Conservation (phyloP, 257 asterid genomes). For the Plectranthus barbatus region DNA sequence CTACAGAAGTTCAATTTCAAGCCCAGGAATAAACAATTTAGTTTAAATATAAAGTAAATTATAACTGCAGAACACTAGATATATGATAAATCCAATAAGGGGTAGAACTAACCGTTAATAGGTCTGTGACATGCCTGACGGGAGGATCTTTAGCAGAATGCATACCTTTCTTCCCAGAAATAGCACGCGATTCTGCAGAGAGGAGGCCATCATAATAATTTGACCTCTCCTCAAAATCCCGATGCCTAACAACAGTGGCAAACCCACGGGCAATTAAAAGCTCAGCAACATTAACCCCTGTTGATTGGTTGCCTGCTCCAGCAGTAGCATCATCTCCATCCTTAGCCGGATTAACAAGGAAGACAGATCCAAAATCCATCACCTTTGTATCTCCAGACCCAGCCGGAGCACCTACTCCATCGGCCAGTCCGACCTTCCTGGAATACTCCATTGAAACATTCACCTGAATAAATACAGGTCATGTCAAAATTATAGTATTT, state of each 20-base stretch:
- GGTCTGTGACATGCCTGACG: constrained; percentile 71
- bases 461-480: constrained; percentile 41
- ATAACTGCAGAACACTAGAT: neutral
- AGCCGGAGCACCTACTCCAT: constrained; percentile 55
- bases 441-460: constrained; percentile 95
- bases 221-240: constrained; percentile 98
- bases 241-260: constrained; percentile 88
- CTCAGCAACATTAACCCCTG: constrained; percentile 75
- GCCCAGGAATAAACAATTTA: neutral
- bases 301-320: constrained; percentile 43
- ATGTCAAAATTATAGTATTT: constrained; percentile 4
- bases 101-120: constrained; percentile 60
- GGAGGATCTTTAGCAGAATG: constrained; percentile 93
- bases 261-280: constrained; percentile 84
- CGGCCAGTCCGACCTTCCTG: constrained; percentile 64
- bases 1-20: constrained; percentile 25
- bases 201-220: constrained; percentile 82
- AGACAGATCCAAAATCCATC: constrained; percentile 96
- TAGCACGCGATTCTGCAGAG: constrained; percentile 87
- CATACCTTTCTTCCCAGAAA: constrained; percentile 75
- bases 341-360: constrained; percentile 50
- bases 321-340: constrained; percentile 61
- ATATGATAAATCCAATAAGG: neutral
- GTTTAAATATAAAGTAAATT: neutral
- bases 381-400: constrained; percentile 53